These are phyloP conservation scores for Bipolaris oryzae DNA, from an alignment of 2,329 filamentous ascomycete species.

Conservation along the genomic window DNA sequence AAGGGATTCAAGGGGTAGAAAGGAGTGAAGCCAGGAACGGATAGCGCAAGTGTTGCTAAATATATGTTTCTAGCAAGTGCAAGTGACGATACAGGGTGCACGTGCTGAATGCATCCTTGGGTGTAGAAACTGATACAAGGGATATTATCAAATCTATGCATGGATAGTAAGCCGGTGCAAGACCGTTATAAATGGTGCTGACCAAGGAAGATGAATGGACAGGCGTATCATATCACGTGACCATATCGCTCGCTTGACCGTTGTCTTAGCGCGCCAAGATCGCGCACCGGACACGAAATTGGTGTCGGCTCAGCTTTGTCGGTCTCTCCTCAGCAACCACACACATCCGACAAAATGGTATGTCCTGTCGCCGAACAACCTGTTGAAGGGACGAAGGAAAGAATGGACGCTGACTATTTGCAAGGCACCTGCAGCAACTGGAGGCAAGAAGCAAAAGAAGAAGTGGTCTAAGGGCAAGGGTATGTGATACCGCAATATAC, in stretches of 20 bases:
- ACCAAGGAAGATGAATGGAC: too few species aligned
- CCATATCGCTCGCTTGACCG: constrained; percentile 24
- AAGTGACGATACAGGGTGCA: not conserved
- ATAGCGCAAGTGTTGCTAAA: not conserved
- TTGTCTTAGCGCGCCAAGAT: constrained; percentile 20
- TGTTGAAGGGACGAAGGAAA: not conserved
- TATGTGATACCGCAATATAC: constrained; percentile 48
- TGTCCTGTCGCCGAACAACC: constrained; percentile 13
- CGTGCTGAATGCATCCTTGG: not conserved
- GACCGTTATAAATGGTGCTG: too few species aligned
- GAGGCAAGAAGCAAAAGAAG: constrained; percentile 83
- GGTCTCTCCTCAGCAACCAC: constrained; percentile 39
- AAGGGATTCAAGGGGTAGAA: constrained; percentile 6
- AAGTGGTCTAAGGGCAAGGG: constrained; percentile 73
- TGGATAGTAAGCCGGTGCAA: not conserved
- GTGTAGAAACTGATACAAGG: not conserved
- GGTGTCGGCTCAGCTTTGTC: constrained; percentile 10
- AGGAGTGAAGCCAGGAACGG: not conserved
- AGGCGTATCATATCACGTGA: not conserved
- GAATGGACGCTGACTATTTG: constrained; percentile 15
- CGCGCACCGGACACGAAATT: constrained; percentile 25
- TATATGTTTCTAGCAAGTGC: not conserved
- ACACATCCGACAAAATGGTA: constrained; percentile 54
- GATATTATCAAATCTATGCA: not conserved
- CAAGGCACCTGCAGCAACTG: constrained; percentile 61